Percentiles rank a stretch among this genome's conserved stretches.
These are phyloP conservation scores for Russula vinacea DNA, from an alignment of 768 basidiomycete species.

Conservation along the genomic window DNA sequence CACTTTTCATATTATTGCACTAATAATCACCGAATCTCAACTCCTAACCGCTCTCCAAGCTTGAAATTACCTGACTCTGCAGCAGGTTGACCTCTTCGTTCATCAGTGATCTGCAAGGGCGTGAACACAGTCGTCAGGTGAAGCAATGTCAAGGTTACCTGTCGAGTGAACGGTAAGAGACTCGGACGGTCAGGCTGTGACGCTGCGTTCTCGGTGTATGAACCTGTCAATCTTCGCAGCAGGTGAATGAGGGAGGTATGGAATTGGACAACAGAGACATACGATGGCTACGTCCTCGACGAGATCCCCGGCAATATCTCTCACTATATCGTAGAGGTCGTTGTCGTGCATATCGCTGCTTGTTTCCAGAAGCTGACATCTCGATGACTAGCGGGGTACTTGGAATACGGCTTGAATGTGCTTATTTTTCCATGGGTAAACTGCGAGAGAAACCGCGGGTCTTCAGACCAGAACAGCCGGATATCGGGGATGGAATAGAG, in stretches of 20 bases:
- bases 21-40: conserved; percentile 78
- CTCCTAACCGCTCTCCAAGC: conserved; percentile 63
- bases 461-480: conserved; percentile 93
- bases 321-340: conserved; percentile 92
- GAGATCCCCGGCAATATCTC: conserved; percentile 88
- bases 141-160: conserved; percentile 46
- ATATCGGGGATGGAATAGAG: conserved; percentile 97
- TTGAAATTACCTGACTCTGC: conserved; percentile 58
- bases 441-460: conserved; percentile 82
- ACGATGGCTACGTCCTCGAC: conserved; percentile 89
- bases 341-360: conserved; percentile 74
- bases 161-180: conserved; percentile 97
- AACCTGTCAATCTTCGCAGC: conserved; percentile 82
- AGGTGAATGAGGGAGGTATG: conserved; percentile 14
- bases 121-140: neutral
- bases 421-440: conserved; percentile 75
- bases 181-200: conserved; percentile 79
- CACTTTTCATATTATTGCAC: conserved; percentile 37
- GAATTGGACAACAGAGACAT: conserved; percentile 31
- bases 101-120: conserved; percentile 62
- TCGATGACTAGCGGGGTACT: conserved; percentile 89
- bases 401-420: conserved; percentile 87
- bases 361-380: conserved; percentile 93
- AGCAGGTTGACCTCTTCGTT: conserved; percentile 88
- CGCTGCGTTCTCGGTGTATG: conserved; percentile 81